Conservation (phyloP, 1,139 yeast genomes). For the Citeromyces hawaiiensis region DNA sequence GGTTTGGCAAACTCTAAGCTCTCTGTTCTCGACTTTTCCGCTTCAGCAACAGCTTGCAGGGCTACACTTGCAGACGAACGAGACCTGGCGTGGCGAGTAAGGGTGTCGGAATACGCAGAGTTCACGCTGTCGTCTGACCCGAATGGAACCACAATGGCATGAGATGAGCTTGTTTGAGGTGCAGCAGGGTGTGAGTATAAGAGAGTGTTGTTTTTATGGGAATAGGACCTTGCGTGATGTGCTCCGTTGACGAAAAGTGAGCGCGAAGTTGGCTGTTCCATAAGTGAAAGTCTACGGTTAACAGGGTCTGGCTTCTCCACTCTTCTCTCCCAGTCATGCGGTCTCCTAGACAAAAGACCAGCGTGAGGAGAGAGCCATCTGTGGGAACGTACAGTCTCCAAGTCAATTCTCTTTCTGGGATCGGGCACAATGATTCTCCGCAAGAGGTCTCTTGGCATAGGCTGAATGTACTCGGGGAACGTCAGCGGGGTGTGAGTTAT, state of each 20-base stretch:
- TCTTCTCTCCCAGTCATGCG: conserved; percentile 78
- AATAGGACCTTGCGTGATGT: conserved; percentile 22
- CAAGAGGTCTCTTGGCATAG: conserved; percentile 82
- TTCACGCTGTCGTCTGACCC: conserved; percentile 16
- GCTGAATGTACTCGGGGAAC: conserved; percentile 88
- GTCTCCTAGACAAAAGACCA: conserved; percentile 69
- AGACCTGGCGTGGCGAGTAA: conserved; percentile 1
- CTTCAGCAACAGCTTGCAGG: conserved; percentile 54
- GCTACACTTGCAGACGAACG: conserved; percentile 41
- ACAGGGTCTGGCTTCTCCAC: conserved; percentile 13
- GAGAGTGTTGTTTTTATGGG: conserved; percentile 24
- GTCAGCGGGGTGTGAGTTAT: conserved; percentile 86
- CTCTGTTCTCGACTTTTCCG: conserved; percentile 23
- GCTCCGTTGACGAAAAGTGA: conserved; percentile 15
- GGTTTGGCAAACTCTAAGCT: conserved; percentile 10
- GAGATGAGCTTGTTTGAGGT: conserved; percentile 39
- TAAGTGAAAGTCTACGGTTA: conserved; percentile 23
- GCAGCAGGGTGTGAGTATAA: conserved; percentile 32
- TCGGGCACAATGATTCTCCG: conserved; percentile 77
- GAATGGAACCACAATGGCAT: conserved; percentile 35
- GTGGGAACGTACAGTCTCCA: conserved; percentile 64
- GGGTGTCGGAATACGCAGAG: conserved; percentile 6
- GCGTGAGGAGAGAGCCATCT: conserved; percentile 81
- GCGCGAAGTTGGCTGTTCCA: conserved; percentile 23
- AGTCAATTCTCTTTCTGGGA: conserved; percentile 64